Evolutionary conservation across 2,329 filamentous ascomycete species (phyloP).

Genomic region (Akanthomyces muscarius): DNA sequence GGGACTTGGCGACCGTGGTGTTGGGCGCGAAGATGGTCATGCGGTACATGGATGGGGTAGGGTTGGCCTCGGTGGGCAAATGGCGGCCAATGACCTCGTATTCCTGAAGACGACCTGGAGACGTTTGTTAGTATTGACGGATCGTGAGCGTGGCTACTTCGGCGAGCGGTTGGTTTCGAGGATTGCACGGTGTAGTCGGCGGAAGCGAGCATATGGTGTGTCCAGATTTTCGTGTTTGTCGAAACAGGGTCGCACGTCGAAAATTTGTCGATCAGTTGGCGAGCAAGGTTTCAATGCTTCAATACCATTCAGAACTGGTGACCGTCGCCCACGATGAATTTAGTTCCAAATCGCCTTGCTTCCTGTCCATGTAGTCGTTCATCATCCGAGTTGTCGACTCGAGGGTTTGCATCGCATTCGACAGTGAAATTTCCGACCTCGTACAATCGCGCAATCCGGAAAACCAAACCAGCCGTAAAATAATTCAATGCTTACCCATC

Average conservation of each 20-base stretch:
- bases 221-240: neutral
- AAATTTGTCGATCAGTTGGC: neutral
- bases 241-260: neutral
- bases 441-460: constrained; percentile 15
- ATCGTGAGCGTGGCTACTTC: neutral
- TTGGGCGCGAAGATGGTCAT: constrained; percentile 99
- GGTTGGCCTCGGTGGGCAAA: constrained; percentile 95
- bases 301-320: neutral
- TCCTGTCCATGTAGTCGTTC: neutral
- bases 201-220: neutral
- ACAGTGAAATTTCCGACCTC: neutral
- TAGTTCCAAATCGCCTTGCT: neutral
- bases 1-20: constrained; percentile 96
- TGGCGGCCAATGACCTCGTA: constrained; percentile 99
- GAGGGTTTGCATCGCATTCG: neutral
- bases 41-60: constrained; percentile 97
- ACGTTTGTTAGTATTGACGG: constrained; percentile 29
- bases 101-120: constrained; percentile 95
- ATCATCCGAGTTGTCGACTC: neutral
- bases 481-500: constrained; percentile 55
- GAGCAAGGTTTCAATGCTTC: neutral
- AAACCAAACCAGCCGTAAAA: constrained; percentile 17
- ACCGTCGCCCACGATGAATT: neutral
- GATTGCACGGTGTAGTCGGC: constrained; percentile 11
- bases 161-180: neutral